Conservation (phyloP, 306 rosid genomes). For the Quercus agrifolia region DNA sequence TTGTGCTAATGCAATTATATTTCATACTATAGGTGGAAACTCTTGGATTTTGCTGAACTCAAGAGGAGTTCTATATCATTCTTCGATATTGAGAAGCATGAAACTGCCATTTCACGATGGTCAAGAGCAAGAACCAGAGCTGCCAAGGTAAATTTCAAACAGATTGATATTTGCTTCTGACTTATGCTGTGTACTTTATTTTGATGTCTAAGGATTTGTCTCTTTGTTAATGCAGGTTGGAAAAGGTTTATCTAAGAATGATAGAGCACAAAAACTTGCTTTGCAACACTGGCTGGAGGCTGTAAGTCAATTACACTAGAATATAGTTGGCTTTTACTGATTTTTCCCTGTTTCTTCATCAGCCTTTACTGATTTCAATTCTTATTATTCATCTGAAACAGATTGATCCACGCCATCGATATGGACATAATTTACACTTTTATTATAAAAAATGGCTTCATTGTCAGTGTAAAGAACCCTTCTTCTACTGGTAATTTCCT, state of each 20-base stretch:
- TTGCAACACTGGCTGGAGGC: constrained; percentile 99
- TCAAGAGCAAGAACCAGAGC: constrained; percentile 98
- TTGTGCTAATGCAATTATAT: constrained; percentile 20
- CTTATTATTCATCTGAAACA: constrained; percentile 29
- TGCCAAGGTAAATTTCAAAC: constrained; percentile 65
- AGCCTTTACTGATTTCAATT: constrained; percentile 21
- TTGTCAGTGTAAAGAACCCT: constrained; percentile 85
- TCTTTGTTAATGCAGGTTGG: constrained; percentile 72
- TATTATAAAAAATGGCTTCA: constrained; percentile 89
- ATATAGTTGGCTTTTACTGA: neutral
- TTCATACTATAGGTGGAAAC: constrained; percentile 79
- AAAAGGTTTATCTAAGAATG: constrained; percentile 88
- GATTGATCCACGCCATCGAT: constrained; percentile 98
- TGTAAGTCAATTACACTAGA: constrained; percentile 47
- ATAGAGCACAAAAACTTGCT: constrained; percentile 92
- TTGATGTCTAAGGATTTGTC: constrained; percentile 6
- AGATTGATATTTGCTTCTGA: neutral
- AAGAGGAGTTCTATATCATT: constrained; percentile 92
- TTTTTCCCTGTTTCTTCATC: constrained; percentile 9
- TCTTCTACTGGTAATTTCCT: constrained; percentile 88
- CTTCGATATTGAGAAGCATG: constrained; percentile 92
- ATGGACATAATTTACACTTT: constrained; percentile 93
- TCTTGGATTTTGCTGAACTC: constrained; percentile 91
- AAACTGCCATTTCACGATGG: constrained; percentile 96
- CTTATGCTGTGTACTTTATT: neutral